Base-by-base conservation (phyloP, 305 asterid genomes). In the Andrographis paniculata region DNA sequence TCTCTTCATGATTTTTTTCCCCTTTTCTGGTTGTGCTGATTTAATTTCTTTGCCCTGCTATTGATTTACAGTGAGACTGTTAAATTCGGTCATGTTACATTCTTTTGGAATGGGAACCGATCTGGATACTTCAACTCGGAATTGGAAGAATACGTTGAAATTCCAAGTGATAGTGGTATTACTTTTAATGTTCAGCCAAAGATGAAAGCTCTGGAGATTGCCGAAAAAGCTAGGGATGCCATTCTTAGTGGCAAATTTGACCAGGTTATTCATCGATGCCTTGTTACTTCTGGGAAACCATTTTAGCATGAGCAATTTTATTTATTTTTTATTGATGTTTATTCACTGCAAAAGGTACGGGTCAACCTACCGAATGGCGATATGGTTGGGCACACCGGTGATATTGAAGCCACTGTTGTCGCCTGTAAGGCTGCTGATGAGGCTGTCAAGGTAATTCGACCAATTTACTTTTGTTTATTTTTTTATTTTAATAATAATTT, bases 311-410 rank as follows among this genome's bases (percentile, higher is more conserved):
- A 24, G 4, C 4, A 3, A 24, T 24, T 24, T 24, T 24, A 24
- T 24, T 24, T 24, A 24, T 24, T 24, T 24, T 3, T 24, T 24
- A 8, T 24, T 20, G 8, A 12, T 31, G 12, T 6, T 15, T 53
- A 0, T 33, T 51, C 42, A 35, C 57, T 33, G 1, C 36, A 21
- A n/a, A 47, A 82, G 93, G 79, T 82, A 44, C 80, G 93, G 13
- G 77, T 82, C 33, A 82, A 82, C 72, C 23, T 82, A 21, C 93
- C 93, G 40, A 82, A 78, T 49, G 3, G 82, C 52, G 93, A 76
- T 69, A 82, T 82, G 93, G 93, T 82, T 63, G 93, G 88, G 18
- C 93, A 82, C 63, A 82, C 93, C 4, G 93, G 93, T 45, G 88
- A 82, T 45, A 76, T 82, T 60, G 67, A 82, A 51, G 93, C 93